Evolutionary conservation across 1,139 yeast genomes (phyloP).

Genomic region (Hanseniaspora uvarum): DNA sequence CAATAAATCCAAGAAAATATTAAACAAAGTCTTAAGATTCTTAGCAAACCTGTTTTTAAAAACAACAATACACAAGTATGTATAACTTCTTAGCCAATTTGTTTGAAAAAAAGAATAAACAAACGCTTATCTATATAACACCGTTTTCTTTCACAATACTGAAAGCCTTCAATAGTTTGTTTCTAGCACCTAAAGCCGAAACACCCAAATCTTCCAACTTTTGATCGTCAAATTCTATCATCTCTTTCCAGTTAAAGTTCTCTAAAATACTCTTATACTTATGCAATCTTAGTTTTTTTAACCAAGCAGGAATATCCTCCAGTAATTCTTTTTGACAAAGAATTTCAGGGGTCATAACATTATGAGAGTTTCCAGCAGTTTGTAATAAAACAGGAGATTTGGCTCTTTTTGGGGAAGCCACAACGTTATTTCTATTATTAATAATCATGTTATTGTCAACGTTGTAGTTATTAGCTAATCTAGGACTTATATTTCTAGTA

Average conservation of each 20-base stretch:
- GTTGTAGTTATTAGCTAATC: not conserved
- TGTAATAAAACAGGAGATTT: not conserved
- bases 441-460: conserved; percentile 13
- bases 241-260: conserved; percentile 66
- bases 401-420: not conserved
- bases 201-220: conserved; percentile 73
- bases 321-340: conserved; percentile 55
- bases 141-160: conserved; percentile 52
- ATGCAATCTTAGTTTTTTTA: conserved; percentile 77
- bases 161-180: conserved; percentile 85
- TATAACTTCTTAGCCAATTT: too few species aligned
- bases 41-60: too few species aligned
- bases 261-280: conserved; percentile 81
- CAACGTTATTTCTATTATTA: conserved; percentile 2
- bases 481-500: not conserved
- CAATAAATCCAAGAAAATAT: too few species aligned
- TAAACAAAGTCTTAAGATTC: too few species aligned
- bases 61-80: too few species aligned
- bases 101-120: too few species aligned
- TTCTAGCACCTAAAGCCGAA: conserved; percentile 85
- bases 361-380: conserved; percentile 20
- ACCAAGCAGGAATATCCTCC: conserved; percentile 82
- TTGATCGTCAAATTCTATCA: conserved; percentile 60
- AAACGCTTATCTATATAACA: not conserved
- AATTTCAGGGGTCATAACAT: conserved; percentile 49